phyloP scores from a whole-genome alignment of 257 asterid species.

The Scutellaria minor region DNA sequence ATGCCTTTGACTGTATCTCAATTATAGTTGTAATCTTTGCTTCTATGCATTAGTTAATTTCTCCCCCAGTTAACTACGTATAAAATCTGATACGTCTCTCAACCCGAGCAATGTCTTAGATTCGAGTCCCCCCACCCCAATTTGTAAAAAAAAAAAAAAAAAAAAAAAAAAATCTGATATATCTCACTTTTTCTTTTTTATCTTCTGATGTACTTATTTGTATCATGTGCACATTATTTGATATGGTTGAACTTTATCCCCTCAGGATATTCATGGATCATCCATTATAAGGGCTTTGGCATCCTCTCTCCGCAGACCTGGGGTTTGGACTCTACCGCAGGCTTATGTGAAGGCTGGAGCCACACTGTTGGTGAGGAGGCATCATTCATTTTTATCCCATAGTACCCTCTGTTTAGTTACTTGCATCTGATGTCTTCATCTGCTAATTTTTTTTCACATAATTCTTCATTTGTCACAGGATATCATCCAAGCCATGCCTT shows the following conservation, averaged over 20 bases:
- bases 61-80: constrained; percentile 2
- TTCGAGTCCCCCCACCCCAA: too few species aligned
- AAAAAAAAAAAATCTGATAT: not conserved
- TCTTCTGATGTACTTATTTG: constrained; percentile 6
- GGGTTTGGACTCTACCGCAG: constrained; percentile 74
- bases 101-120: too few species aligned
- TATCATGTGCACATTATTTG: constrained; percentile 21
- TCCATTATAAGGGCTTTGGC: constrained; percentile 60
- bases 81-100: not conserved
- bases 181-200: not conserved
- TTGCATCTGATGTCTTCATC: constrained; percentile 22
- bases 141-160: too few species aligned
- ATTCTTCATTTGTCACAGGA: constrained; percentile 62
- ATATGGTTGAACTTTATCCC: constrained; percentile 32
- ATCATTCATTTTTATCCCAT: constrained; percentile 25
- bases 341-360: constrained; percentile 77
- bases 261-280: constrained; percentile 78
- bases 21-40: constrained; percentile 21
- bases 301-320: constrained; percentile 61
- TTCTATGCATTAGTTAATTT: not conserved
- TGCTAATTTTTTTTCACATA: constrained; percentile 25
- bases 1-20: constrained; percentile 16
- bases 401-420: constrained; percentile 28
- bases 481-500: constrained; percentile 68
- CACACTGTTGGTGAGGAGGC: constrained; percentile 65